Evolutionary conservation across 306 rosid genomes (phyloP), one percentile per base, ranked within the genome.

Genomic region (Mimosa bimucronata): DNA sequence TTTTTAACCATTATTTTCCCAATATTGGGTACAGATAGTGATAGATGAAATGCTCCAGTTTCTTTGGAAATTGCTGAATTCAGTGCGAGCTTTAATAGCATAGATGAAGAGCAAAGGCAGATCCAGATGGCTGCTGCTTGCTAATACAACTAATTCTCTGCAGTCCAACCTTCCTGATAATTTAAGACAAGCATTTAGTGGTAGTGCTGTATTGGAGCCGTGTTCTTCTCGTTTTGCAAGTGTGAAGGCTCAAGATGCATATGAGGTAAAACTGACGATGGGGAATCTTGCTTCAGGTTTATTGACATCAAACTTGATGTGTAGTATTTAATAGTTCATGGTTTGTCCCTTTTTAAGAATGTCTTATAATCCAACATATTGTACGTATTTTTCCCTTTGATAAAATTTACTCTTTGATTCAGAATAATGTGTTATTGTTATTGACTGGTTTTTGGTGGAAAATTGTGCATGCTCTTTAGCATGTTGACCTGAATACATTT

Each of bases 41-140:
- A 90, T 96, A 71, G 99, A 95, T 83, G 99, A 95, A 84, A 85
- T 91, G 86, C 91, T 91, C 86, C 97, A 89, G 69, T 86, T 95
- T 71, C 97, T 96, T 65, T 96, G 90, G 92, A 93, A 89, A 81
- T 85, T 95, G 75, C 99, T 97, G 1, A 72, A 82, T 80, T 90
- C 97, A 19, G 93, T 93, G 84, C 93, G 98, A 78, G 97, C 95
- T 82, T 77, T 91, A 84, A 95, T 98, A 78, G 88, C 90, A 30
- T 93, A 95, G 99, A 95, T 66, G 98, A 95, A 84, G 99, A 95
- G 78, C 99, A 93, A 85, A 89, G 91, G 77, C 99, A 93, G 91
- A 93, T 95, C 84, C 99, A 95, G 76, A 95, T 95, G 99, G 85
- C 91, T 76, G 89, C 97, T 71, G 99, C 97, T 86, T 96, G 86